Evolutionary conservation across 1,284 basidiomycete species (phyloP).

Genomic region (Melampsora americana): DNA sequence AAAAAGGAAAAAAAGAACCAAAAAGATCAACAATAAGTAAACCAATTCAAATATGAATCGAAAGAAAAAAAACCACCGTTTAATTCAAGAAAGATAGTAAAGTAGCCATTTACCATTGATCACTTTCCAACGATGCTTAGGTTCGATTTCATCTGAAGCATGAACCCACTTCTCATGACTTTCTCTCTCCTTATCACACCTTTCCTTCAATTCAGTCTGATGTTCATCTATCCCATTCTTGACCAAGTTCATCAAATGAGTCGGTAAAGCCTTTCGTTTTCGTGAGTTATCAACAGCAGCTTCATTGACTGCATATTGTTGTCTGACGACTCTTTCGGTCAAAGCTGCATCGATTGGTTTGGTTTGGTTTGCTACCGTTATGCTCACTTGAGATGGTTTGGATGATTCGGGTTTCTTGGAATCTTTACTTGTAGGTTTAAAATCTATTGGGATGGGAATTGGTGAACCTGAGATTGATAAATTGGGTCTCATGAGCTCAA

Average conservation of each 20-base stretch:
- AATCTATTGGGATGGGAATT: constrained; percentile 12
- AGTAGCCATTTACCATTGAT: constrained; percentile 15
- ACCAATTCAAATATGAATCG: neutral
- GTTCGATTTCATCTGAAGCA: neutral
- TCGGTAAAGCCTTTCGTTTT: constrained; percentile 29
- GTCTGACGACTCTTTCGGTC: constrained; percentile 31
- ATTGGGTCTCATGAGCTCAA: constrained; percentile 31
- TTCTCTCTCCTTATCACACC: neutral
- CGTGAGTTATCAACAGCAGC: constrained; percentile 37
- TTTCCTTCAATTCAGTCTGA: neutral
- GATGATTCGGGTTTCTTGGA: neutral
- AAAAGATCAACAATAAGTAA: neutral
- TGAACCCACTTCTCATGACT: constrained; percentile 1
- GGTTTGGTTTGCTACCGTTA: neutral
- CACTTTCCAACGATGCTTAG: constrained; percentile 26
- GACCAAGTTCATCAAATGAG: constrained; percentile 13
- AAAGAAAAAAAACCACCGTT: neutral
- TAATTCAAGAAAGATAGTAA: neutral
- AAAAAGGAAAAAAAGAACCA: neutral
- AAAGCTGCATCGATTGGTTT: constrained; percentile 31
- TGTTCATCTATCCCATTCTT: constrained; percentile 5
- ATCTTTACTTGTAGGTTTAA: neutral
- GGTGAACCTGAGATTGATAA: constrained; percentile 14
- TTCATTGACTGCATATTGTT: constrained; percentile 33
- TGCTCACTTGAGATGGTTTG: neutral